Percentiles rank a stretch among this genome's conserved stretches.
Conservation (phyloP, 768 basidiomycete genomes). For the Collybiopsis luxurians region DNA sequence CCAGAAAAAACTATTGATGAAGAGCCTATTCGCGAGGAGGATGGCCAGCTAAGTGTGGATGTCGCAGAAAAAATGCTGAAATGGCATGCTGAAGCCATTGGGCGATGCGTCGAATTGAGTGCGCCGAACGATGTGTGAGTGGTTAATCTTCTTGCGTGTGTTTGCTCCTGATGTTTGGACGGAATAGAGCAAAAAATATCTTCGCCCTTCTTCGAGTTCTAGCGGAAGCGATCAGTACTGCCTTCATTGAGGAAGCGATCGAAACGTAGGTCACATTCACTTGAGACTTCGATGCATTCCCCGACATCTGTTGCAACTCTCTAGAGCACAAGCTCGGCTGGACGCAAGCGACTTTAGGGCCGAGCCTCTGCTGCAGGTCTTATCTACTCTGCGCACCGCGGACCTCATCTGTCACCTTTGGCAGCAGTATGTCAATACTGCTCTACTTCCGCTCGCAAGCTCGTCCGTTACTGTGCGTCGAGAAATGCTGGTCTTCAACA, state of each 20-base stretch:
- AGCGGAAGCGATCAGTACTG: constrained; percentile 79
- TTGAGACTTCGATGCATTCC: too few species aligned
- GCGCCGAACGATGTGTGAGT: constrained; percentile 80
- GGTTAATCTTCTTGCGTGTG: background rate
- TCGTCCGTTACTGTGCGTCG: constrained; percentile 84
- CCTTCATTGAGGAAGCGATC: constrained; percentile 87
- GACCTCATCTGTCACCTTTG: constrained; percentile 94
- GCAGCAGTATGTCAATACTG: constrained; percentile 94
- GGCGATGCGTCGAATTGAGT: constrained; percentile 90
- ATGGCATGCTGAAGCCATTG: constrained; percentile 98
- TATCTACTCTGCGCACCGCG: constrained; percentile 63
- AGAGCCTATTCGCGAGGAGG: constrained; percentile 74
- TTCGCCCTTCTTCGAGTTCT: constrained; percentile 80
- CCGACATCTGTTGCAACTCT: background rate
- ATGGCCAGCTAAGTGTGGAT: constrained; percentile 74
- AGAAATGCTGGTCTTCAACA: constrained; percentile 92
- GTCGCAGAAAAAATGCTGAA: constrained; percentile 88
- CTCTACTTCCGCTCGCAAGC: constrained; percentile 82
- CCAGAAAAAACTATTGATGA: constrained; percentile 55
- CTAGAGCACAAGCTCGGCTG: constrained; percentile 67
- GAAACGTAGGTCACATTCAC: constrained; percentile 69
- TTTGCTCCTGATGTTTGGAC: constrained; percentile 8
- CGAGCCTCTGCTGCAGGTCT: constrained; percentile 75
- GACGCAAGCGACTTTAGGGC: constrained; percentile 71
- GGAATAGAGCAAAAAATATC: constrained; percentile 80